These are phyloP conservation scores for Emericellopsis cladophorae DNA, from an alignment of 2,329 filamentous ascomycete species.

Conservation along the genomic window DNA sequence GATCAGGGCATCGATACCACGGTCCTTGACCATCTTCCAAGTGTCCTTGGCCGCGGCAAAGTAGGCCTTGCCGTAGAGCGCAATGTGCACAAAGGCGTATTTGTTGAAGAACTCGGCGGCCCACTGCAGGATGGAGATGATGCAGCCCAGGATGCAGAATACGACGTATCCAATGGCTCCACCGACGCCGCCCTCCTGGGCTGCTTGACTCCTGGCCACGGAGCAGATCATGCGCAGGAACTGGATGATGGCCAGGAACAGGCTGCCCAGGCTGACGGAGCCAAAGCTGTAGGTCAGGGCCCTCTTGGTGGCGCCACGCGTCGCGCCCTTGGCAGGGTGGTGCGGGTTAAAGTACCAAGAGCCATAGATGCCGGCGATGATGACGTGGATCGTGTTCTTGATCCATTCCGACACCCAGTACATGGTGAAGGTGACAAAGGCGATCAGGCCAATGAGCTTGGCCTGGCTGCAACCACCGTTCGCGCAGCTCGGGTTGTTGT, in stretches of 20 bases:
- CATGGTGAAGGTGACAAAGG: conserved; percentile 80
- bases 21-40: conserved; percentile 83
- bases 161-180: conserved; percentile 53
- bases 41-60: conserved; percentile 79
- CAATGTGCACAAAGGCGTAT: conserved; percentile 87
- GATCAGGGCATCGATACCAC: conserved; percentile 79
- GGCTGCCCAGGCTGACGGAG: conserved; percentile 74
- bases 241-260: conserved; percentile 80
- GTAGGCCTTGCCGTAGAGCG: conserved; percentile 83
- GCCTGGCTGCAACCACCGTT: conserved; percentile 56
- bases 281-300: conserved; percentile 87
- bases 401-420: conserved; percentile 93
- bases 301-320: conserved; percentile 69
- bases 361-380: conserved; percentile 78
- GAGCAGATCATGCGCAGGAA: conserved; percentile 72
- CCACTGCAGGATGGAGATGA: conserved; percentile 74
- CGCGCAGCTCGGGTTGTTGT: conserved; percentile 35
- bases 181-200: conserved; percentile 58
- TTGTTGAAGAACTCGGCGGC: conserved; percentile 79
- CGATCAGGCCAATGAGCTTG: conserved; percentile 73
- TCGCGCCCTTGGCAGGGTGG: conserved; percentile 64
- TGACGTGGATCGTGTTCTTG: conserved; percentile 86
- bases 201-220: conserved; percentile 51
- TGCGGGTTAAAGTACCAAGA: conserved; percentile 78
- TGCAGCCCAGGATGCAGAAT: conserved; percentile 64